Evolutionary conservation across 2,329 filamentous ascomycete genomes (phyloP), one percentile per base, ranked within the genome.

Genomic region (Mollisiaceae sp.): DNA sequence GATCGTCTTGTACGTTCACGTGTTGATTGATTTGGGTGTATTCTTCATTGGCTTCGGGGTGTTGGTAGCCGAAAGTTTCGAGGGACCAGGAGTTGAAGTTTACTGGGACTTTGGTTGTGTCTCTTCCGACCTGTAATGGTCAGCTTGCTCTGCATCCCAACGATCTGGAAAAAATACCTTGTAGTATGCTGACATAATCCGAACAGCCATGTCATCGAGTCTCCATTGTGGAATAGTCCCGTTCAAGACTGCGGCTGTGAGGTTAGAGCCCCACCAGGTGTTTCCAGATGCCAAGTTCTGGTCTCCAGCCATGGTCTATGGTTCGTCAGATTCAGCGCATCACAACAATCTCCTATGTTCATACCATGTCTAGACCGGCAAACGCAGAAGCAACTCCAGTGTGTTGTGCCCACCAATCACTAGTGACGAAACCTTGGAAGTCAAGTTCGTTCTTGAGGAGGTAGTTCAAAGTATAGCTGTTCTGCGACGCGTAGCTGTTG

Each of bases 51-150:
- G 86, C 90, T 15, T 83, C 84, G 55, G 79, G 82, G 75, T 97
- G 89, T 58, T 86, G 75, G 67, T 87, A 91, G 47, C 90, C 91
- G 69, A 85, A 90, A 0, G 91, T 94, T 68, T 93, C 88, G 1
- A 82, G 79, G 0, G 89, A 91, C 94, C 94, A 98, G 5, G 93
- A 93, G 72, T 91, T 91, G 80, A 97, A 97, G 83, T 94, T 98
- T 76, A 91, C 86, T 0, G 80, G 78, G 12, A 74, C 65, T 47
- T 65, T 67, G 9, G 66, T 57, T 9, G 64, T 69, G 39, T 83
- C 27, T 83, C 82, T 0, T 87, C 85, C 72, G 18, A 74, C 71
- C 64, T 66, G 27, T 9, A 24, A 57, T 60, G 61, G 58, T 67
- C 18, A 57, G 55, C 32, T 20, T 22, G 6, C n/a, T 50, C 45